Conservation (phyloP, 2,329 filamentous ascomycete genomes). For the Neonectria magnoliae region DNA sequence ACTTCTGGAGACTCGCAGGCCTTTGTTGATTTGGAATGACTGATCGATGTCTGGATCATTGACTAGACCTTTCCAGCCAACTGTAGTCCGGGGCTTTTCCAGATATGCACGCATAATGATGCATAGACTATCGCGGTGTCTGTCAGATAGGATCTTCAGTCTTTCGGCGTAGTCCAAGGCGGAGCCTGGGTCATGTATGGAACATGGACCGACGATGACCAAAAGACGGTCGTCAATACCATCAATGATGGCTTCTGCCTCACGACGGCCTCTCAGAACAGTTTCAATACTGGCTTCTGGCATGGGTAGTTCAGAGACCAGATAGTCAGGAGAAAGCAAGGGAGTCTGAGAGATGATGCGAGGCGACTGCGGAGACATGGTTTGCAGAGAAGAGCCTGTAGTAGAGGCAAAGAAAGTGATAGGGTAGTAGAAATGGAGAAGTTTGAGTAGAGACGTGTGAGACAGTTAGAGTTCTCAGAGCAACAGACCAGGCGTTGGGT, state of each 20-base stretch:
- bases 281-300: conserved; percentile 70
- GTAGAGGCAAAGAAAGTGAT: too few species aligned
- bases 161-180: conserved; percentile 89
- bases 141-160: conserved; percentile 79
- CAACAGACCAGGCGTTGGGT: too few species aligned
- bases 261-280: conserved; percentile 75
- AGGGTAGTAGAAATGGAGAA: too few species aligned
- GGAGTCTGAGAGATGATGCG: conserved; percentile 73
- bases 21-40: conserved; percentile 99
- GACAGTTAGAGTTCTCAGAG: too few species aligned
- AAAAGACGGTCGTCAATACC: conserved; percentile 86
- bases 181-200: conserved; percentile 90
- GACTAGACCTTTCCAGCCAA: conserved; percentile 99
- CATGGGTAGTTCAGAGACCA: conserved; percentile 86
- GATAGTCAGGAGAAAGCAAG: conserved; percentile 86
- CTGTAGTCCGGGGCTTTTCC: conserved; percentile 97
- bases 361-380: too few species aligned
- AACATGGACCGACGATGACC: conserved; percentile 95
- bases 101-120: conserved; percentile 99
- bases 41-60: conserved; percentile 99
- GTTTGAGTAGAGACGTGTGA: too few species aligned
- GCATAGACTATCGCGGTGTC: conserved; percentile 83
- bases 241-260: conserved; percentile 79
- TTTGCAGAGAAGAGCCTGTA: too few species aligned
- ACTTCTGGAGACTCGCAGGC: conserved; percentile 88